Evolutionary conservation across 164 flowering plant species (phyloP), one percentile per base, ranked within the genome.

Genomic region (Cinnamomum chago): DNA sequence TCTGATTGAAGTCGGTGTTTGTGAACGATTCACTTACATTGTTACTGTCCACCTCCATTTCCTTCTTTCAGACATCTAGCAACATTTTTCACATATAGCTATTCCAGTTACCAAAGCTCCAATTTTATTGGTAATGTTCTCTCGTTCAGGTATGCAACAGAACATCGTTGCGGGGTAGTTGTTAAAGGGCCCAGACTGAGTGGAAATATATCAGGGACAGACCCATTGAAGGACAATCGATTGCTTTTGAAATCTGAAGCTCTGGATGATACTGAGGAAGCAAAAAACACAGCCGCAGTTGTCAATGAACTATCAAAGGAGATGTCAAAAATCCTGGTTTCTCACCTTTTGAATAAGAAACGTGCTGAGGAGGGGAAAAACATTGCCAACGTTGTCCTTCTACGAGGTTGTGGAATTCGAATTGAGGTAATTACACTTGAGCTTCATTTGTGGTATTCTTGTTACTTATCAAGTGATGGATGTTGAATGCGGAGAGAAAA

Each of bases 181-280:
- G 94, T 95, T 23, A 95, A 93, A 81, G 99, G 99, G 47, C 98
- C 97, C 66, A 87, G 80, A 23, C 78, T 93, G 79, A 95, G 98
- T 84, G 99, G 98, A 80, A 95, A 95, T 80, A 93, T 95, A 84
- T 95, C 98, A 50, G 99, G 97, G 79, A 93, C 99, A n/a, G 99
- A 95, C 72, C 99, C 98, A 5, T 80, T 93, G 74, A 95, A 95
- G 79, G 98, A 95, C 80, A 93, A 90, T 73, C 95, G 95, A 68
- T 79, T 89, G 68, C 97, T 90, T 80, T 83, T 95, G 76, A 82
- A 90, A 86, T 93, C 91, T 76, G 79, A 90, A 76, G 77, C 97
- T 75, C 82, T 95, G 70, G 99, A 95, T 88, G 92, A 85, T 74
- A 84, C 92, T 68, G 89, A 86, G 71, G 99, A 93, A 85, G 97